These are phyloP conservation scores for Phlebiopsis gigantea DNA, from an alignment of 768 basidiomycete genomes.

Conservation along the genomic window DNA sequence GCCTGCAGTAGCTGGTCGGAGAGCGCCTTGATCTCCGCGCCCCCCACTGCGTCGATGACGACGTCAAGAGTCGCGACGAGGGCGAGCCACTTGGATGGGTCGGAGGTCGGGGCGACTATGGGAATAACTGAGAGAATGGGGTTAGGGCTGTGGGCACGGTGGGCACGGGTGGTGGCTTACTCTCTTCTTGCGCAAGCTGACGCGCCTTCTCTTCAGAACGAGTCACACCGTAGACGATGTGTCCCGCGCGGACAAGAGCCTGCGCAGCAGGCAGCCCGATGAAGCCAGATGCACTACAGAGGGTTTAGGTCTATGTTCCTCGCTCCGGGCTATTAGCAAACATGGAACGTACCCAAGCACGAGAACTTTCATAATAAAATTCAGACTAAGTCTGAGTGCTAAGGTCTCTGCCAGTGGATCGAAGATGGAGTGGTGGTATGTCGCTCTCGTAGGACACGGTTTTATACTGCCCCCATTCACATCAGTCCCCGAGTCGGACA, in stretches of 20 bases:
- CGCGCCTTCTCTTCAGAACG: constrained; percentile 32
- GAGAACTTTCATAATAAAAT: constrained; percentile 27
- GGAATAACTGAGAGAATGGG: constrained; percentile 29
- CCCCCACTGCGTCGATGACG: constrained; percentile 29
- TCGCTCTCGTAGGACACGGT: no score
- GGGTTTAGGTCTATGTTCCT: not conserved
- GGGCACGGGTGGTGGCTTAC: constrained; percentile 16
- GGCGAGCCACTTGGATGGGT: constrained; percentile 23
- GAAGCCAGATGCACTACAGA: constrained; percentile 37
- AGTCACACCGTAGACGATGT: constrained; percentile 40
- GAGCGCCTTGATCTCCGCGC: constrained; percentile 11
- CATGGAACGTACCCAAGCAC: constrained; percentile 18
- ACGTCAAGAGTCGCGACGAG: constrained; percentile 29
- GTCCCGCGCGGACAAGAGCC: constrained; percentile 40
- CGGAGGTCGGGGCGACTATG: constrained; percentile 24
- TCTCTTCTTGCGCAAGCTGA: constrained; percentile 35
- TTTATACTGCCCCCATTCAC: no score
- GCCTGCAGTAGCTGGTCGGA: constrained; percentile 16
- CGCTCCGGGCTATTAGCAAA: not conserved
- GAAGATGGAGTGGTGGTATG: not conserved
- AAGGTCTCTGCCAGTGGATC: not conserved
- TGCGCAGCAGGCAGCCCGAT: constrained; percentile 39
- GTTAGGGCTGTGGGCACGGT: not conserved
- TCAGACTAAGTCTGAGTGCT: not conserved
- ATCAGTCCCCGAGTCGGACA: no score